Evolutionary conservation across 2,329 filamentous ascomycete genomes (phyloP), one percentile per base, ranked within the genome.

Genomic region (Cladosporium sp.): DNA sequence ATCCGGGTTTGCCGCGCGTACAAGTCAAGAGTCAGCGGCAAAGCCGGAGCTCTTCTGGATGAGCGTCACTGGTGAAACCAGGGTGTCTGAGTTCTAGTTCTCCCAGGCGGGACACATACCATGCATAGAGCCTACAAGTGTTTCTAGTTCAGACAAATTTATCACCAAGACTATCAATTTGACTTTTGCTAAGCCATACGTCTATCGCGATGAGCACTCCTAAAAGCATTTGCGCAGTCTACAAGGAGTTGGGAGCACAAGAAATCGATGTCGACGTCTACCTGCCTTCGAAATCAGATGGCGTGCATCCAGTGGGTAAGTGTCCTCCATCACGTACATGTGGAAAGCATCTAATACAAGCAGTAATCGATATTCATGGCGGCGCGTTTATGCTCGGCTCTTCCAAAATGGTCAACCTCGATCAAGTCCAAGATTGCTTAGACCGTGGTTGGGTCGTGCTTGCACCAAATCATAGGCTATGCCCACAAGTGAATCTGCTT

Each of bases 211-310:
- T 54, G 51, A 54, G 12, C 51, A 54, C 14, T 10, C 51, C 51
- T 3, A 18, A 8, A n/a, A 30, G 51, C 18, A n/a, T 7, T 3
- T 4, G 51, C 1, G 28, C 51, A 34, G 28, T 54, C 10, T 54
- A 54, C 28, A 54, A 54, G 26, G 21, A 15, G 2, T 8, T 54
- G 18, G 51, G 51, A n/a, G n/a, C 51, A 32, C 51, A 54, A 8
- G 51, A 54, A 15, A 54, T 54, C 28, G 51, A 54, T 54, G 51
- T 54, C 26, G 51, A 54, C n/a, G 51, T 54, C 51, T 54, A n/a
- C 51, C 7, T 54, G 3, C 51, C 51, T 12, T 2, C 51, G 32
- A 14, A 1, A 4, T 54, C 28, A 10, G 51, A 32, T 32, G 28
- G 1, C 28, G 2, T 18, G 3, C 51, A 30, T n/a, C 51, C 51